phyloP scores from a whole-genome alignment of 2,329 filamentous ascomycete species.

The Cordyceps farinosa region DNA sequence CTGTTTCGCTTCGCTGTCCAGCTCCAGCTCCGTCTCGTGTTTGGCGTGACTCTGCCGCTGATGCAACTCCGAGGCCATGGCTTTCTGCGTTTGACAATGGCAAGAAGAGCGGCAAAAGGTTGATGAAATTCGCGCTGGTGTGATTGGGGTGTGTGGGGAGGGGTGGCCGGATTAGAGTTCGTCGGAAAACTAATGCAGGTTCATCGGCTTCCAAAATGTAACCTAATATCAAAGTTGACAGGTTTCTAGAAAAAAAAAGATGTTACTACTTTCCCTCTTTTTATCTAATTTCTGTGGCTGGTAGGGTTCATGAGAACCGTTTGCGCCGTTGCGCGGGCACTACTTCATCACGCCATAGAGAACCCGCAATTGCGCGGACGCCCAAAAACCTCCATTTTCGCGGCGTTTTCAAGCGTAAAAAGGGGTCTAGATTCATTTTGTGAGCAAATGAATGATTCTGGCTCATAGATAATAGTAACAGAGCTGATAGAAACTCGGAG shows the following conservation, averaged over 20 bases:
- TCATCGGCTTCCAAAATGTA: background rate
- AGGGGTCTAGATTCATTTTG: too few species aligned
- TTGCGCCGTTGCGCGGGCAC: background rate
- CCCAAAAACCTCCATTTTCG: background rate
- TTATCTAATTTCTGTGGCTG: too few species aligned
- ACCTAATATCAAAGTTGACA: background rate
- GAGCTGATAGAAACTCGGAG: too few species aligned
- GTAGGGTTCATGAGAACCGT: too few species aligned
- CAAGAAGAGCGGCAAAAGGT: background rate
- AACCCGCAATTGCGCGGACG: background rate
- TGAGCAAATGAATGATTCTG: too few species aligned
- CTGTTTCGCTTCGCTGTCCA: background rate
- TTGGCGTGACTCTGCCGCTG: background rate
- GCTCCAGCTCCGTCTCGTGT: background rate
- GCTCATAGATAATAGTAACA: too few species aligned
- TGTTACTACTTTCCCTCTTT: too few species aligned
- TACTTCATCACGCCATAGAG: background rate
- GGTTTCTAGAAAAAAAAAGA: background rate
- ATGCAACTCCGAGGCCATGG: slow-evolving; percentile 7
- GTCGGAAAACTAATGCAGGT: background rate
- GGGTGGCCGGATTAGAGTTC: background rate
- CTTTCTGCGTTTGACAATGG: background rate
- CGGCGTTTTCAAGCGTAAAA: background rate
- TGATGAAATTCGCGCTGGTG: background rate
- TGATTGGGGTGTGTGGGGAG: background rate